Evolutionary conservation across 2,329 filamentous ascomycete genomes (phyloP).

Genomic region (Aspergillaceae sp.): DNA sequence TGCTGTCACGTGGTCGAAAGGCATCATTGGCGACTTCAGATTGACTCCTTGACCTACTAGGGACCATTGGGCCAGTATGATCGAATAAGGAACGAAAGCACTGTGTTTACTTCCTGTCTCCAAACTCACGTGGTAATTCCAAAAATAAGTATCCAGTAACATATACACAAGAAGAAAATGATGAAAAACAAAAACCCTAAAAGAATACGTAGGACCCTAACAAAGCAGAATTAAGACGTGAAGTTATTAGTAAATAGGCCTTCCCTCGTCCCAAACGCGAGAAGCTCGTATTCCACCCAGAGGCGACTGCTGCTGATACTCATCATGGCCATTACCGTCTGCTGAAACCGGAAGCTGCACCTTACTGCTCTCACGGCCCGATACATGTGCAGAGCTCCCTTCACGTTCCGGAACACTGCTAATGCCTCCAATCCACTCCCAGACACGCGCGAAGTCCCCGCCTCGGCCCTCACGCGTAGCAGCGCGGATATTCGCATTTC

Average conservation of each 20-base stretch:
- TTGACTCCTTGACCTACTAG: no score
- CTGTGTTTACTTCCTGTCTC: no score
- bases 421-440: slow-evolving; percentile 61
- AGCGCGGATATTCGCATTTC: slow-evolving; percentile 82
- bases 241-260: slow-evolving; percentile 31
- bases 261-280: slow-evolving; percentile 35
- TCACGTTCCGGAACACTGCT: slow-evolving; percentile 31
- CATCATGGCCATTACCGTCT: slow-evolving; percentile 11
- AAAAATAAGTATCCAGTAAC: no score
- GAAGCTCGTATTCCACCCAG: no score
- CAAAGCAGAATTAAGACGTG: not conserved
- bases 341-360: slow-evolving; percentile 19
- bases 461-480: slow-evolving; percentile 57
- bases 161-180: not conserved
- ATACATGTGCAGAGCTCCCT: no score
- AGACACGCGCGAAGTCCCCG: slow-evolving; percentile 52
- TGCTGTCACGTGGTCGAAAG: no score
- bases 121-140: no score
- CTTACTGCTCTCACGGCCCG: slow-evolving; percentile 13
- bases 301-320: not conserved
- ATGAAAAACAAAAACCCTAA: slow-evolving; percentile 3
- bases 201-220: slow-evolving; percentile 1
- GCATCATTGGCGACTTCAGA: no score
- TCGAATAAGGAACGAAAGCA: no score
- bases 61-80: no score